These are phyloP conservation scores for Colletotrichum horii DNA, from an alignment of 2,329 filamentous ascomycete species.

Conservation along the genomic window DNA sequence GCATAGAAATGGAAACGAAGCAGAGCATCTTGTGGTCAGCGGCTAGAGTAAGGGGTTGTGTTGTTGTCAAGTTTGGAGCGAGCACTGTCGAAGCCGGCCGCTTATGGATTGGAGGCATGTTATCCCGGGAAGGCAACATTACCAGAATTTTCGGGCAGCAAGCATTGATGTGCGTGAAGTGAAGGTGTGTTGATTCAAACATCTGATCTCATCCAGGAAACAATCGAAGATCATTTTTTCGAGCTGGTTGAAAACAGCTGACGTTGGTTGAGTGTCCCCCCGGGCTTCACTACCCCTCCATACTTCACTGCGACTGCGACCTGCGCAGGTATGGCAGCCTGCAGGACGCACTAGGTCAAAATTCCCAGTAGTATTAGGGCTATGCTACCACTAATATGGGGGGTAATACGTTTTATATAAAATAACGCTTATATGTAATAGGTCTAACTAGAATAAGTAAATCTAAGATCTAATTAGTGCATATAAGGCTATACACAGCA, in stretches of 20 bases:
- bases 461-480: too few species aligned
- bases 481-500: too few species aligned
- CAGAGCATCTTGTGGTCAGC: conserved; percentile 80
- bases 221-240: background rate
- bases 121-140: conserved; percentile 77
- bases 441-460: too few species aligned
- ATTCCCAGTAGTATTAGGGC: too few species aligned
- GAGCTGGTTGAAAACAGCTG: background rate
- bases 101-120: conserved; percentile 78
- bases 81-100: conserved; percentile 80
- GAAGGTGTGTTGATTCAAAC: background rate
- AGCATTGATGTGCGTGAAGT: conserved; percentile 73
- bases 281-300: background rate
- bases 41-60: conserved; percentile 79
- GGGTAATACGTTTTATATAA: too few species aligned
- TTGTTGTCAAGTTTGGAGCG: conserved; percentile 90
- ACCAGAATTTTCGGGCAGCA: conserved; percentile 77
- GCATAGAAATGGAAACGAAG: conserved; percentile 63
- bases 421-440: too few species aligned
- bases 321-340: too few species aligned
- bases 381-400: too few species aligned
- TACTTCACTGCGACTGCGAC: background rate
- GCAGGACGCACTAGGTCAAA: too few species aligned
- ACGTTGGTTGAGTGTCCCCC: background rate
- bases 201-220: conserved; percentile 14